Conservation (phyloP, 305 asterid genomes). For the Euphrasia arctica region DNA sequence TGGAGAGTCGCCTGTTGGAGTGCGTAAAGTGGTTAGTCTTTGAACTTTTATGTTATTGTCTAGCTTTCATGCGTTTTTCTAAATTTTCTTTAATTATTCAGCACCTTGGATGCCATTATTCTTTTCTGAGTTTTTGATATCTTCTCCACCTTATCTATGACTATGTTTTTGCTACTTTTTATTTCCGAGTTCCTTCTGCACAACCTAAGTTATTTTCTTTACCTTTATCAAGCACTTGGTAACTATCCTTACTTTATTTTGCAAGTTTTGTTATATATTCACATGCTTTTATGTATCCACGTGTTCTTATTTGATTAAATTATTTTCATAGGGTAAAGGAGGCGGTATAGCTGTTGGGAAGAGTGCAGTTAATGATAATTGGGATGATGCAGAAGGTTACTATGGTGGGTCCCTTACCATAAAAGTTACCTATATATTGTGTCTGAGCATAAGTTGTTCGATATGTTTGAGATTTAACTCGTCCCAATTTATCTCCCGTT, state of each 20-base stretch:
- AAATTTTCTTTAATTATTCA: neutral
- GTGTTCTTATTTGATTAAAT: conserved; percentile 3
- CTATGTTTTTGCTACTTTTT: neutral
- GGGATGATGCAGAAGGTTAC: conserved; percentile 99
- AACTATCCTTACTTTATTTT: neutral
- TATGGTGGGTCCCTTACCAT: conserved; percentile 54
- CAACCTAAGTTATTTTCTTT: neutral
- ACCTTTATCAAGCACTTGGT: neutral
- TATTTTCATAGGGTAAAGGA: conserved; percentile 63
- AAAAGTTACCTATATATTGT: neutral
- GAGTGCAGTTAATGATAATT: conserved; percentile 83
- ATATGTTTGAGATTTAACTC: conserved; percentile 16
- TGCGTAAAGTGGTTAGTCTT: conserved; percentile 66
- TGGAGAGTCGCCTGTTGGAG: conserved; percentile 95
- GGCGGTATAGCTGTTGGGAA: conserved; percentile 72
- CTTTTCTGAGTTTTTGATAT: neutral
- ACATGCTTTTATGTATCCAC: neutral
- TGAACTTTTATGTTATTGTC: neutral
- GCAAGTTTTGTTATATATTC: neutral
- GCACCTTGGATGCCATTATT: neutral
- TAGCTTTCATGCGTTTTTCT: neutral
- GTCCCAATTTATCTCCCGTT: conserved; percentile 12
- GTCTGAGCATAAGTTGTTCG: conserved; percentile 11
- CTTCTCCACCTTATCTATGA: conserved; percentile 2
- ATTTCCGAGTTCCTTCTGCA: neutral